These are phyloP conservation scores for Bipolaris victoriae DNA, from an alignment of 2,329 filamentous ascomycete genomes.

Conservation along the genomic window DNA sequence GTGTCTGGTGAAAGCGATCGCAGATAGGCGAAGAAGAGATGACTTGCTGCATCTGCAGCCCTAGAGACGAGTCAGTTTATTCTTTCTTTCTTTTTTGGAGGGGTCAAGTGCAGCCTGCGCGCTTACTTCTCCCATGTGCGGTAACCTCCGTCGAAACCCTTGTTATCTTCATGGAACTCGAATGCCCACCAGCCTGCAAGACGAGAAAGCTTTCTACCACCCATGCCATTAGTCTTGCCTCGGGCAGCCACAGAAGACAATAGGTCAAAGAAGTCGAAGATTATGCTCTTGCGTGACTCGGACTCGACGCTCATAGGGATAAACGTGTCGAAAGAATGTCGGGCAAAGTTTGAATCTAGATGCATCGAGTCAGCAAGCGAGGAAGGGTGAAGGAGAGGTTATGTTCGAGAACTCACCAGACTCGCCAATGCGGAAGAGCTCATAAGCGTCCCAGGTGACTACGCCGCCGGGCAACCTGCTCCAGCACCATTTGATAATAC, in stretches of 20 bases:
- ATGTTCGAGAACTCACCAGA: constrained; percentile 65
- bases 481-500: constrained; percentile 99
- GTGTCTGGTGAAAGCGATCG: constrained; percentile 84
- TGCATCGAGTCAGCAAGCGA: constrained; percentile 24
- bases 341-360: constrained; percentile 85
- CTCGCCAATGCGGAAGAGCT: constrained; percentile 93
- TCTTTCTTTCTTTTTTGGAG: not conserved
- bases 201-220: constrained; percentile 89
- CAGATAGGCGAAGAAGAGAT: constrained; percentile 97
- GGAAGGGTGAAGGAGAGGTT: constrained; percentile 3
- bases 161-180: constrained; percentile 83
- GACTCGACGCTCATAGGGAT: constrained; percentile 93
- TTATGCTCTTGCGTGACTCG: constrained; percentile 81
- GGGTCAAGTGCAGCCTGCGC: not conserved
- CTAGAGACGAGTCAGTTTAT: constrained; percentile 56
- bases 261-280: constrained; percentile 96
- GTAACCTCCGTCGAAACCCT: constrained; percentile 94
- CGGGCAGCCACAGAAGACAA: constrained; percentile 89
- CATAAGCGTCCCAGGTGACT: constrained; percentile 96
- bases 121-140: constrained; percentile 80
- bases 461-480: constrained; percentile 87
- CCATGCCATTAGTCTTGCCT: constrained; percentile 89
- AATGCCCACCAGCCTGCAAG: constrained; percentile 99
- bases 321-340: constrained; percentile 94
- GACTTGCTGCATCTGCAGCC: constrained; percentile 92